Percentiles rank a stretch among this genome's conserved stretches.
Conservation (phyloP, 495 filamentous ascomycete genomes). For the Penicillium subrubescens region DNA sequence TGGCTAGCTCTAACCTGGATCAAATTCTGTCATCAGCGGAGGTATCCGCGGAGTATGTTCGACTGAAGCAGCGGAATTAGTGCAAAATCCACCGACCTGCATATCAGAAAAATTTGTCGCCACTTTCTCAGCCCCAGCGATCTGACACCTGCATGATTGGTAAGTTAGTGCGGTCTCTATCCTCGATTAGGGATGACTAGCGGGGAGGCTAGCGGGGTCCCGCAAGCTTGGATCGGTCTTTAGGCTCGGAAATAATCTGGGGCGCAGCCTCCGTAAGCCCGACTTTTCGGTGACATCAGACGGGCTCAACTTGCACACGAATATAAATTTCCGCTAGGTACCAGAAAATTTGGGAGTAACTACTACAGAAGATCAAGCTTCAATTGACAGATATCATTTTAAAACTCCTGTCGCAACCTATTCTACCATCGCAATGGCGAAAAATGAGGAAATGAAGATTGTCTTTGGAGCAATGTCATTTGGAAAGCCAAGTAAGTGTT, state of each 20-base stretch:
- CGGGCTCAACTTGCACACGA: neutral
- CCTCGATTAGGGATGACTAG: neutral
- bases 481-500: slow-evolving; percentile 18
- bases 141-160: neutral
- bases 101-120: neutral
- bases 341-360: neutral
- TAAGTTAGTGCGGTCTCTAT: neutral
- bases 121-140: neutral
- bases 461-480: slow-evolving; percentile 24
- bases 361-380: neutral
- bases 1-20: neutral
- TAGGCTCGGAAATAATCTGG: neutral
- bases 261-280: neutral
- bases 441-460: slow-evolving; percentile 17
- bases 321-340: neutral
- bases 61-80: neutral
- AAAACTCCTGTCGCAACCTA: neutral
- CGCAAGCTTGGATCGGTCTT: neutral
- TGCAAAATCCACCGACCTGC: neutral
- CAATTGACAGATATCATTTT: neutral
- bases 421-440: slow-evolving; percentile 12
- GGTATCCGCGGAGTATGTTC: neutral
- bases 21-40: neutral
- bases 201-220: neutral
- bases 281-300: neutral